Evolutionary conservation across 2,329 filamentous ascomycete genomes (phyloP), one percentile per base, ranked within the genome.

Genomic region (Xylaria multiplex): DNA sequence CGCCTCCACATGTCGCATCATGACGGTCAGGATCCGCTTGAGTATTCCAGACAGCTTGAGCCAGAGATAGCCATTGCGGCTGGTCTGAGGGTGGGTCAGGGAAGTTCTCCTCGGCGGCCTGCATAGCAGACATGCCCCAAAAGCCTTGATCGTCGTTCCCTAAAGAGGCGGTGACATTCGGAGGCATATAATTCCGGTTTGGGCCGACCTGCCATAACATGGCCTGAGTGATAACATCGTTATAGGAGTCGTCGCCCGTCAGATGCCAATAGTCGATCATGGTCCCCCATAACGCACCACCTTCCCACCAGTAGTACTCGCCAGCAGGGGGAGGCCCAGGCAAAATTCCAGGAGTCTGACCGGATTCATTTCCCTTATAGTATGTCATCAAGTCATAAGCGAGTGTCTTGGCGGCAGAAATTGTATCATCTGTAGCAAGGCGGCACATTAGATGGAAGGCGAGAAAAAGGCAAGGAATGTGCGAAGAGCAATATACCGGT

Each of bases 121-220:
- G 82, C 75, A 91, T 85, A 6, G 85, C 87, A 2, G 88, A 86
- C 76, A 90, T 82, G 3, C 83, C 88, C 89, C 89, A 91, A 73
- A 90, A 90, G 6, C 85, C 84, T 75, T 87, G 85, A 64, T 87
- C 85, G 66, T 87, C 84, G 70, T 86, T 87, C 56, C 84, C 84
- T 43, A 80, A 68, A 2, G 76, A 77, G 13, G 74, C 76, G 4
- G 80, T 80, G 57, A 79, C 77, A 65, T 82, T 82, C 3, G 74
- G 71, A 2, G 84, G 84, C 82, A 84, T 83, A 68, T 81, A 85
- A 67, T 83, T 79, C 40, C 77, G 70, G 64, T 82, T 78, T 0
- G 79, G 78, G 2, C 83, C 83, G 42, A 80, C 77, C 70, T 85
- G 84, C 64, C 77, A 81, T 2, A 82, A 73, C 70, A 86, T 68